Evolutionary conservation across 1,284 basidiomycete species (phyloP).

Genomic region (Inonotus hispidus): DNA sequence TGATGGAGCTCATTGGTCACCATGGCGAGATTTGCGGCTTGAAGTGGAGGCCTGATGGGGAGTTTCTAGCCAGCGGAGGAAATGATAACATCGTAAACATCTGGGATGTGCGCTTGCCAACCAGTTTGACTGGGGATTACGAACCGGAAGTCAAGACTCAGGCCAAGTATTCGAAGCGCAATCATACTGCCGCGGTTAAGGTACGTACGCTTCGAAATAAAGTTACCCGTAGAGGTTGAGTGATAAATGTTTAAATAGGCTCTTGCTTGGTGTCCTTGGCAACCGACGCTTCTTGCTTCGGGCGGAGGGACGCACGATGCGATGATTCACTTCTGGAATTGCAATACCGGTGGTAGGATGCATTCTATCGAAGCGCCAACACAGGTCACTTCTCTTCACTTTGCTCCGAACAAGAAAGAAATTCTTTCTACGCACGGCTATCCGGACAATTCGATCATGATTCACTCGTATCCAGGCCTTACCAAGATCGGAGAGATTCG

Average conservation of each 20-base stretch:
- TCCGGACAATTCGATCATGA: conserved; percentile 68
- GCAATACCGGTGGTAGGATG: conserved; percentile 82
- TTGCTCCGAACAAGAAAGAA: conserved; percentile 87
- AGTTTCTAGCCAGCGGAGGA: conserved; percentile 88
- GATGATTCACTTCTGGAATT: conserved; percentile 92
- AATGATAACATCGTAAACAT: conserved; percentile 97
- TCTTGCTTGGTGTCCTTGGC: conserved; percentile 97
- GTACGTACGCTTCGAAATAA: conserved; percentile 36
- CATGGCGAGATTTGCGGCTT: conserved; percentile 86
- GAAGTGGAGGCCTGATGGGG: conserved; percentile 78
- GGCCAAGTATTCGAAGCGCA: conserved; percentile 88
- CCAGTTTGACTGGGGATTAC: conserved; percentile 32
- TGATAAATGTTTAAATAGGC: conserved; percentile 44
- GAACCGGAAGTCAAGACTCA: conserved; percentile 61
- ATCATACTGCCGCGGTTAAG: conserved; percentile 94
- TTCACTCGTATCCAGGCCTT: conserved; percentile 66
- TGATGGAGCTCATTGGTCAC: conserved; percentile 85
- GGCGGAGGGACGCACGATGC: conserved; percentile 96
- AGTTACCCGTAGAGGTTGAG: background rate
- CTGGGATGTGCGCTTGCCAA: conserved; percentile 77
- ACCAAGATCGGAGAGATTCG: conserved; percentile 82
- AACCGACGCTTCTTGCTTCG: conserved; percentile 84
- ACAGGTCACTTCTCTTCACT: conserved; percentile 91
- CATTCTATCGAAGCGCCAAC: conserved; percentile 80
- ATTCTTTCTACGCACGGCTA: conserved; percentile 92